Evolutionary conservation across 257 asterid species (phyloP).

Genomic region (Solanum etuberosum): DNA sequence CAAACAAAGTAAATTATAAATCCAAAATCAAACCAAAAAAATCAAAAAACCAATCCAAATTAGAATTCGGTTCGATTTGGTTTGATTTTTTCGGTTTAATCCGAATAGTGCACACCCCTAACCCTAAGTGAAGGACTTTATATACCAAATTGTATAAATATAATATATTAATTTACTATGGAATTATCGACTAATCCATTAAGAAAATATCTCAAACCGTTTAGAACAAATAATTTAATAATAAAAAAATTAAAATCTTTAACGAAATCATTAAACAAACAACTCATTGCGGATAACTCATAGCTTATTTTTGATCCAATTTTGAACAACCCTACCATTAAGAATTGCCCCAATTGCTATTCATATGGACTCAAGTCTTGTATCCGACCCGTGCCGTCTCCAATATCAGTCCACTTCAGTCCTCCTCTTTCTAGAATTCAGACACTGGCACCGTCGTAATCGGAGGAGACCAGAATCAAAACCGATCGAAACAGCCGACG

Average conservation of each 20-base stretch:
- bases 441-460: neutral
- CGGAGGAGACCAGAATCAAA: neutral
- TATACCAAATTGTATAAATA: neutral
- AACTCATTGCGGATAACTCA: neutral
- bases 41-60: no score
- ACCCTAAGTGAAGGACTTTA: no score
- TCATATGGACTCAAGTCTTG: neutral
- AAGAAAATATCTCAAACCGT: neutral
- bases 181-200: neutral
- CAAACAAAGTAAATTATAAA: no score
- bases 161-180: neutral
- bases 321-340: neutral
- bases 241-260: no score
- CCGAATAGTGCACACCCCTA: no score
- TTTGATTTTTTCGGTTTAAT: no score
- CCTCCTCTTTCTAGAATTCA: neutral
- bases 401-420: neutral
- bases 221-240: no score
- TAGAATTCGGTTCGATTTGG: no score
- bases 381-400: neutral
- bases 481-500: neutral
- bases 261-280: no score
- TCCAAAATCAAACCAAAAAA: no score
- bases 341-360: neutral
- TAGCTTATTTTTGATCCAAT: neutral